Base-by-base conservation (phyloP, 2,329 filamentous ascomycete species). In the Alternaria ethzedia region DNA sequence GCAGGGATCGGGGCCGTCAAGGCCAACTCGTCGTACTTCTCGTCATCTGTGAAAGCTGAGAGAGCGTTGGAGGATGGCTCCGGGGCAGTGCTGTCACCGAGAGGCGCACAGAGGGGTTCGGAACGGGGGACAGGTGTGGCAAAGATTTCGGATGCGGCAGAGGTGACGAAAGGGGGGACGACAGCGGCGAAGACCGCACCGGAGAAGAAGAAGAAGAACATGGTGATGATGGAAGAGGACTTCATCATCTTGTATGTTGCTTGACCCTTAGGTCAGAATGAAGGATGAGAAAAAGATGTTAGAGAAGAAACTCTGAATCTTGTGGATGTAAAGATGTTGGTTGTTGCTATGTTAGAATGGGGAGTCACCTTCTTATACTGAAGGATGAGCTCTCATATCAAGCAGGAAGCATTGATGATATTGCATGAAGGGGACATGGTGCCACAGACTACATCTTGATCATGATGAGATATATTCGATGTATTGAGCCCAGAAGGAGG, bases 1-100 rank as follows among this genome's bases (percentile, higher is more conserved):
- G 17, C 15, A 10, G 63, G 57, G 1, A 21, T 52, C 5, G 8
- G 11, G 20, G 43, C 59, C 12, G 23, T n/a, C 7, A 6, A 25
- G n/a, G 61, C 57, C 15, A 60, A 15, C 13, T 15, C 13, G 36
- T 11, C 21, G 51, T 67, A 68, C 26, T 25, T 43, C 11, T 25
- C 20, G 17, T 30, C 15, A n/a, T 49, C 21, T 9, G 23, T 51
- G 44, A 63, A 63, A 32, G 43, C 45, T 2, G 49, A 20, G 8
- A 63, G 30, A 17, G 56, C 54, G 44, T 55, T 36, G 30, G 32
- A 17, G 12, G 15, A 13, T 12, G 60, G 56, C 56, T 50, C 44
- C 4, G 59, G 54, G 9, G 46, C 59, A 25, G 59, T 62, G 28
- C 26, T 54, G 17, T 7, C 9, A 17, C 28, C 28, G 15, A 17